Percentiles rank a stretch among this genome's conserved stretches.
Evolutionary conservation across 2,329 filamentous ascomycete genomes (phyloP).

Genomic region (Cercospora sp.): DNA sequence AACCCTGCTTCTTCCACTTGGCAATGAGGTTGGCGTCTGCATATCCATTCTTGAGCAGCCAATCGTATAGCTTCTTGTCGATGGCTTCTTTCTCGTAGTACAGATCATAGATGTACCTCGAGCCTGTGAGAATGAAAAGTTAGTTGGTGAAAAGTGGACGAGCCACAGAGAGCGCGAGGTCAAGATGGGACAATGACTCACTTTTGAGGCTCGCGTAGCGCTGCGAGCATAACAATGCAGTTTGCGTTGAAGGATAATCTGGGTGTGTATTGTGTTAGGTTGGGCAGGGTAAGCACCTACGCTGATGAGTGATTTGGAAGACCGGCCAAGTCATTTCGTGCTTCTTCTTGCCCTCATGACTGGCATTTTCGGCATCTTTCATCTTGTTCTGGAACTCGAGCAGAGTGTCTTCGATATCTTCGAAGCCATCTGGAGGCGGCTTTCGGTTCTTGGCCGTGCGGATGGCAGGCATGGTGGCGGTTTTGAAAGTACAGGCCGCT

Average conservation of each 20-base stretch:
- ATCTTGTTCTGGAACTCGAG: conserved; percentile 87
- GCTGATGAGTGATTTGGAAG: conserved; percentile 94
- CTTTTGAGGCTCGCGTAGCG: conserved; percentile 32
- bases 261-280: not conserved
- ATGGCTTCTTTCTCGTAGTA: conserved; percentile 99
- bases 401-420: conserved; percentile 83
- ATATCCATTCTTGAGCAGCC: conserved; percentile 93
- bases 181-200: conserved; percentile 36
- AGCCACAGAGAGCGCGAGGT: conserved; percentile 27
- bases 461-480: conserved; percentile 68
- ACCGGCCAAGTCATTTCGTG: conserved; percentile 96
- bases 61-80: conserved; percentile 87
- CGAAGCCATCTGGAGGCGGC: conserved; percentile 81
- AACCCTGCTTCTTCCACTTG: conserved; percentile 99
- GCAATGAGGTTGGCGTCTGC: conserved; percentile 94
- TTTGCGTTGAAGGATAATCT: not conserved
- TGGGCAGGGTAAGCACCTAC: conserved; percentile 49
- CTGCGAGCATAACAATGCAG: conserved; percentile 2
- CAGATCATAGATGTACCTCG: conserved; percentile 91
- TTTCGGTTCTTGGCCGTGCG: conserved; percentile 75
- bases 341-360: conserved; percentile 75
- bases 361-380: conserved; percentile 91
- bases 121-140: conserved; percentile 46
- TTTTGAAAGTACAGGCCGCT: not conserved
- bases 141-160: conserved; percentile 20